Evolutionary conservation across 805 yeast genomes (phyloP), one percentile per base, ranked within the genome.

Genomic region (Suhomyces faveliae): DNA sequence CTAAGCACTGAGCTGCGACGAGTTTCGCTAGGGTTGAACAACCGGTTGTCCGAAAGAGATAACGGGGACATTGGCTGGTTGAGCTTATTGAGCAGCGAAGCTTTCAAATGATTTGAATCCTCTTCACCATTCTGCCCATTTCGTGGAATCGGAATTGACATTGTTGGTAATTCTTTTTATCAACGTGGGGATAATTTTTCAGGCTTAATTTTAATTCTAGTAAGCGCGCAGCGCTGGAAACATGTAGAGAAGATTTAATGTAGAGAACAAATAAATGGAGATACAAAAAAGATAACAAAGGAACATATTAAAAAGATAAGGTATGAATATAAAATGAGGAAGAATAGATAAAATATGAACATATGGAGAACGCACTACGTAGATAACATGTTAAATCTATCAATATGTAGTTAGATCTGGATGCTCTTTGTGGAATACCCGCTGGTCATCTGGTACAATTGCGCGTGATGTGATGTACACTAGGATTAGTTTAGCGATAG

Each of bases 21-120:
- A 12, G 23, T 37, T 12, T 21, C 40, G 20, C 10, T n/a, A n/a
- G 40, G 15, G 24, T 33, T 25, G 43, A 40, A 35, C 33, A 39
- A 47, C 8, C 37, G 33, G 37, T 30, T 29, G 15, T 49, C 58
- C 7, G 67, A 58, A 24, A 68, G 51, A 22, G 64, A 59, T 35
- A 68, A 55, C 11, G 72, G 73, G 2, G 71, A 66, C 64, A 68
- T 64, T 1, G 73, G 71, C 37, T 64, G 67, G 35, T 51, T 53
- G 35, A 61, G 39, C 46, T 64, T 62, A 29, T 42, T 33, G 21
- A 33, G 37, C 37, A 9, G 37, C 12, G 21, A 7, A 3, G 9
- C 37, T 33, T 33, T 33, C 37, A 33, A 33, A 33, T 33, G 37
- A 15, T 12, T 15, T 33, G 37, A 33, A 10, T 33, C 37, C 19